These are phyloP conservation scores for Chlamydomonas sp. DNA, from an alignment of 139 green algal species.

Conservation along the genomic window DNA sequence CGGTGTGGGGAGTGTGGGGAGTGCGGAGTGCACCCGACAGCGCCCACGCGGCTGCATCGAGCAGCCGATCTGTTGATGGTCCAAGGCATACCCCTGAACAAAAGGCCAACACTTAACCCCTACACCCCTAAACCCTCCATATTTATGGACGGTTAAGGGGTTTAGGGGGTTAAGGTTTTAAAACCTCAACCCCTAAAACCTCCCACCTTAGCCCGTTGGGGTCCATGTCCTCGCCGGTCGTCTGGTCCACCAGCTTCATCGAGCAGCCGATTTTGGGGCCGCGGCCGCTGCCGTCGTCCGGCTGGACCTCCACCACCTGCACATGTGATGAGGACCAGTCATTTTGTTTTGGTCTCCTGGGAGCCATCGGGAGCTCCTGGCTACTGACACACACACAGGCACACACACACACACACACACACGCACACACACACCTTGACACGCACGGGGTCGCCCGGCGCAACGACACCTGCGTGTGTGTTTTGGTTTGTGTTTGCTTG, in stretches of 20 bases:
- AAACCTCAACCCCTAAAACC: too few species aligned
- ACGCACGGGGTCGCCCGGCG: background rate
- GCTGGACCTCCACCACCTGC: conserved; percentile 43
- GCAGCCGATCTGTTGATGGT: background rate
- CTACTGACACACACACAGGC: background rate
- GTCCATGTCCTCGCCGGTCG: conserved; percentile 51
- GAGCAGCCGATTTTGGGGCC: conserved; percentile 58
- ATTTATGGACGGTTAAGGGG: too few species aligned
- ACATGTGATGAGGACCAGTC: conserved; percentile 10
- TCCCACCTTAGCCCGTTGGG: conserved; percentile 23
- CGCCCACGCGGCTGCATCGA: too few species aligned
- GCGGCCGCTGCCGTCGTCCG: conserved; percentile 24
- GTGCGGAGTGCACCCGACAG: too few species aligned
- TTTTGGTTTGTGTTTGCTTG: too few species aligned
- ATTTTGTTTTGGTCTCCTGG: too few species aligned
- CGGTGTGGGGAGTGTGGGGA: too few species aligned
- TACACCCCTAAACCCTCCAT: too few species aligned
- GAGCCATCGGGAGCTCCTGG: too few species aligned
- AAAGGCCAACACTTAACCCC: too few species aligned
- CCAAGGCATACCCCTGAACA: too few species aligned
- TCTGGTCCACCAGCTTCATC: conserved; percentile 63
- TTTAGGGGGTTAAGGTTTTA: too few species aligned
- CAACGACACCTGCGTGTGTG: background rate
- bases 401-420: conserved; percentile 8
- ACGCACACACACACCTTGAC: conserved; percentile 6